phyloP scores from a whole-genome alignment of 2,329 filamentous ascomycete species.

The Fusarium sp. region DNA sequence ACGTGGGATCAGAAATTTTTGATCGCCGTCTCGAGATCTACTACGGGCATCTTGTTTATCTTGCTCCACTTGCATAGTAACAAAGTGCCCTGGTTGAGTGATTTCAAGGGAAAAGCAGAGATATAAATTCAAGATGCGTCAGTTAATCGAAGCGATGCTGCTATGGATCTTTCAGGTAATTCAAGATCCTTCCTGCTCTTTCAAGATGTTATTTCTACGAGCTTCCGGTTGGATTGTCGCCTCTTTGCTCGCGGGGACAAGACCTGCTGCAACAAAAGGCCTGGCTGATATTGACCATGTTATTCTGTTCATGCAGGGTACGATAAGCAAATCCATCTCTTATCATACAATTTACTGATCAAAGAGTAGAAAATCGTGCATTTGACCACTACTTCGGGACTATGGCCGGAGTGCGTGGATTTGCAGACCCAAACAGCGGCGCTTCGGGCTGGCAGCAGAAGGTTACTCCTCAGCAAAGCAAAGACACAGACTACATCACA shows the following conservation, averaged over 20 bases:
- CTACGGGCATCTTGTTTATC: not conserved
- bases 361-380: constrained; percentile 4
- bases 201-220: constrained; percentile 10
- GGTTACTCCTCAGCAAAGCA: constrained; percentile 1
- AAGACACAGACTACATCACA: constrained; percentile 6
- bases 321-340: accelerated
- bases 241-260: not conserved
- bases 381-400: constrained; percentile 28
- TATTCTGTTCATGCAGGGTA: constrained; percentile 18
- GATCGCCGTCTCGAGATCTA: not conserved
- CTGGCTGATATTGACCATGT: constrained; percentile 26
- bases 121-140: constrained; percentile 16
- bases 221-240: not conserved
- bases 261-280: not conserved
- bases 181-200: constrained; percentile 2
- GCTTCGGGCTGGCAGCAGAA: constrained; percentile 16
- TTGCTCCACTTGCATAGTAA: not conserved
- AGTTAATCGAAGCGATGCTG: not conserved
- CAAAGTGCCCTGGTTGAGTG: not conserved
- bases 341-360: not conserved
- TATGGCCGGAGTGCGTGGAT: constrained; percentile 21
- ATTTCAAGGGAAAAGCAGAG: not conserved
- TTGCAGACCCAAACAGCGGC: constrained; percentile 13
- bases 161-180: not conserved
- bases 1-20: not conserved